These are phyloP conservation scores for Alliaria petiolata DNA, from an alignment of 345 rosid genomes.

Conservation along the genomic window DNA sequence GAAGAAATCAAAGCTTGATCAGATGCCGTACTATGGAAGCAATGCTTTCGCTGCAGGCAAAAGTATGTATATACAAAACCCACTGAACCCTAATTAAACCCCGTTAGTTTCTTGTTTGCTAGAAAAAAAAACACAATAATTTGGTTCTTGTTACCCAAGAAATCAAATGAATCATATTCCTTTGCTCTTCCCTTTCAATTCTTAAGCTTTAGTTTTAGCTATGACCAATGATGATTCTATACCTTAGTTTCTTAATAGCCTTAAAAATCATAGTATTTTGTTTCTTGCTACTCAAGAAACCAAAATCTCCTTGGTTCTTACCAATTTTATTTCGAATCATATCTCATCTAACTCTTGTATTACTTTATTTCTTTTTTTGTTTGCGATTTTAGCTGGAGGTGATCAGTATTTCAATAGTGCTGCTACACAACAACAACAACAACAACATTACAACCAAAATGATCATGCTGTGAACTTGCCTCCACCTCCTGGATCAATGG, in stretches of 20 bases:
- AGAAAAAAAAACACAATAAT: background rate
- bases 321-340: too few relatives aligned
- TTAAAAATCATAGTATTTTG: background rate
- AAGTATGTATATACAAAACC: constrained; percentile 7
- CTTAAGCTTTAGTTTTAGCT: too few relatives aligned
- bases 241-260: constrained; percentile 10
- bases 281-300: background rate
- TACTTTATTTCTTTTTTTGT: background rate
- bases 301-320: too few relatives aligned
- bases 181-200: background rate
- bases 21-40: constrained; percentile 27
- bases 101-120: background rate
- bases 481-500: constrained; percentile 44
- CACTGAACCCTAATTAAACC: constrained; percentile 6
- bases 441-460: constrained; percentile 34
- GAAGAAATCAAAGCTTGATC: constrained; percentile 26
- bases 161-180: background rate
- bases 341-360: background rate
- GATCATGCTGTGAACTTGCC: constrained; percentile 26
- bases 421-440: constrained; percentile 7
- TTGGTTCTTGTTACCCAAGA: background rate
- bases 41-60: constrained; percentile 17
- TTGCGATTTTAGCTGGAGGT: constrained; percentile 17
- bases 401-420: constrained; percentile 23
- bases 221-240: background rate